Percentiles rank a stretch among this genome's conserved stretches.
These are phyloP conservation scores for Neltuma alba DNA, from an alignment of 306 rosid genomes.

Conservation along the genomic window DNA sequence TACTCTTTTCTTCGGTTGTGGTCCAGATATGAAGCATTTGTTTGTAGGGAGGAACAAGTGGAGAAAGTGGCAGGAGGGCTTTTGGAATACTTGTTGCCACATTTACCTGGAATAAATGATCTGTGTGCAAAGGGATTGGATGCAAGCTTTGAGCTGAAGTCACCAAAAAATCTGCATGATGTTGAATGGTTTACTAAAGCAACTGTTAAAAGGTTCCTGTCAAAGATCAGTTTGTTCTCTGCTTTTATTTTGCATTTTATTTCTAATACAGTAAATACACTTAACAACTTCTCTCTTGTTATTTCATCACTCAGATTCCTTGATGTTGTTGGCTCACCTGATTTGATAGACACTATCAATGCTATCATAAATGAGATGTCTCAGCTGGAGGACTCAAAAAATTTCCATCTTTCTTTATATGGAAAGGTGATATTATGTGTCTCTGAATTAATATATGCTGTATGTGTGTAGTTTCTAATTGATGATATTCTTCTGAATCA, in stretches of 20 bases:
- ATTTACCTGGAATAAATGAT: conserved; percentile 64
- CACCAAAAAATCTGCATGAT: conserved; percentile 55
- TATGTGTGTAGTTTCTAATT: conserved; percentile 34
- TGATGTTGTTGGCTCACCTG: conserved; percentile 64
- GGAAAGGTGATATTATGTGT: conserved; percentile 66
- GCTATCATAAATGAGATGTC: conserved; percentile 76
- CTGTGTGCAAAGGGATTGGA: conserved; percentile 58
- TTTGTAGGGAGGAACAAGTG: conserved; percentile 50
- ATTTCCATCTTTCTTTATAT: conserved; percentile 80
- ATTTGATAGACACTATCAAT: conserved; percentile 43
- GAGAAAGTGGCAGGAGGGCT: conserved; percentile 65
- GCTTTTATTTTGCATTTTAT: conserved; percentile 28
- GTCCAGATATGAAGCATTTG: conserved; percentile 72
- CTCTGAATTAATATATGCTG: conserved; percentile 31
- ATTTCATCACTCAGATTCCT: conserved; percentile 64
- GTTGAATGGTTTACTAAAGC: conserved; percentile 85
- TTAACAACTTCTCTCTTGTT: conserved; percentile 26
- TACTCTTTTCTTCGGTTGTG: conserved; percentile 26
- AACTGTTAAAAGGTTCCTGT: conserved; percentile 72
- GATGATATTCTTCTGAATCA: conserved; percentile 38
- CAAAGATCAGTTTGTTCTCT: conserved; percentile 29
- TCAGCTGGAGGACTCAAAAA: conserved; percentile 84
- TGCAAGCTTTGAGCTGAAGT: conserved; percentile 60
- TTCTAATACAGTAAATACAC: not conserved
- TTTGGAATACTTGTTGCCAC: conserved; percentile 69